Conservation (phyloP, 257 asterid species). For the Verbena officinalis region DNA sequence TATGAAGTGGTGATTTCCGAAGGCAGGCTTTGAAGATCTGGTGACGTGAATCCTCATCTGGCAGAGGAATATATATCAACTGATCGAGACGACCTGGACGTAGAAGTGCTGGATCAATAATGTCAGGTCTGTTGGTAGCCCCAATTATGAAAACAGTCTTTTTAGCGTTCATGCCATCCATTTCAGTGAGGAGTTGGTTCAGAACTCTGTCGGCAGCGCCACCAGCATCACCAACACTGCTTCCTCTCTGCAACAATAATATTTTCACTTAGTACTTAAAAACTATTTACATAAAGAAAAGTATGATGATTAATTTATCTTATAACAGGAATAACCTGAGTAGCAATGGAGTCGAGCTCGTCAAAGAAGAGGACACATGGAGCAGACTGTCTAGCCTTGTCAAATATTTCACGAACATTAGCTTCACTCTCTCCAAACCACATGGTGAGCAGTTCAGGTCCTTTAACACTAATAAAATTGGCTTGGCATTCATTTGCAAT, state of each 20-base stretch:
- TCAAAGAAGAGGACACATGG: slow-evolving; percentile 74
- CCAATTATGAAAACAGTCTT: slow-evolving; percentile 68
- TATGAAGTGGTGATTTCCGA: slow-evolving; percentile 63
- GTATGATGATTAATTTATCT: not conserved
- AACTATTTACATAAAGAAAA: not conserved
- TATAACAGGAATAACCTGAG: slow-evolving; percentile 46
- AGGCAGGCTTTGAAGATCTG: slow-evolving; percentile 65
- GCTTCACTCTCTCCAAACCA: slow-evolving; percentile 84
- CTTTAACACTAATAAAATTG: slow-evolving; percentile 62
- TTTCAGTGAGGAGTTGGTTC: slow-evolving; percentile 65
- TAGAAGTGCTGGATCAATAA: slow-evolving; percentile 62
- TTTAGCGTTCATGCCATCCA: slow-evolving; percentile 73
- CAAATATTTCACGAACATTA: slow-evolving; percentile 70
- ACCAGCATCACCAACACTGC: slow-evolving; percentile 66
- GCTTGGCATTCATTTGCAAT: slow-evolving; percentile 73
- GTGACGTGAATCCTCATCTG: slow-evolving; percentile 65
- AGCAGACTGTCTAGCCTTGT: slow-evolving; percentile 71
- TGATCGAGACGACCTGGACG: slow-evolving; percentile 79
- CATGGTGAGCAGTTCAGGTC: slow-evolving; percentile 72
- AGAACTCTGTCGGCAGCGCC: slow-evolving; percentile 72
- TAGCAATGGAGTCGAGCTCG: slow-evolving; percentile 69
- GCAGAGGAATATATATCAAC: slow-evolving; percentile 62
- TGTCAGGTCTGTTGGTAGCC: slow-evolving; percentile 68
- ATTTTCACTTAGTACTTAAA: not conserved
- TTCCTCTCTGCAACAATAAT: slow-evolving; percentile 50